Conservation (phyloP, 495 filamentous ascomycete genomes). For the Penicillium robsamsonii region DNA sequence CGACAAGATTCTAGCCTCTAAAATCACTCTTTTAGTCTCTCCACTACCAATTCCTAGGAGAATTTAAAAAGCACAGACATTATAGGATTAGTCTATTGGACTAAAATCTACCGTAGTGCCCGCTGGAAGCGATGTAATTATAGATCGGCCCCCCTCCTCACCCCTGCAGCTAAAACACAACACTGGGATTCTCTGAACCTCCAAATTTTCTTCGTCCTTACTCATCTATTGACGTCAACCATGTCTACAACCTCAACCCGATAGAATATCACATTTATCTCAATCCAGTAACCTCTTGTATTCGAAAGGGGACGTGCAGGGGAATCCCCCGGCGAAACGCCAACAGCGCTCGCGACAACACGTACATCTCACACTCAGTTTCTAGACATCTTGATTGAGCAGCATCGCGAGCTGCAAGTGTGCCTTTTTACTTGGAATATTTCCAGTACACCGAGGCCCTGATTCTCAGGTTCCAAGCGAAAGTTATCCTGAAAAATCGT, state of each 20-base stretch:
- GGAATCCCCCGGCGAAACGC: not conserved
- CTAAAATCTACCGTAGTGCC: conserved; percentile 13
- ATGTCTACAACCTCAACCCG: conserved; percentile 8
- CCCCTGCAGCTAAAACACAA: conserved; percentile 43
- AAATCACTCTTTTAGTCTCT: not conserved
- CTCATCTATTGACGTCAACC: conserved; percentile 5
- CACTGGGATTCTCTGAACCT: conserved; percentile 31
- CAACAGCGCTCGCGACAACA: not conserved
- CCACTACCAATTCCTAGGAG: not conserved
- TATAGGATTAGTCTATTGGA: conserved; percentile 16
- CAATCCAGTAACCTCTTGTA: not conserved
- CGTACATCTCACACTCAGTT: not conserved
- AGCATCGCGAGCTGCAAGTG: not conserved
- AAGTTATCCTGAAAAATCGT: not conserved
- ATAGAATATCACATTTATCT: not conserved
- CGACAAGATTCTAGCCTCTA: not conserved
- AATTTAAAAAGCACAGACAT: conserved; percentile 18
- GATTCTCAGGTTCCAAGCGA: not conserved
- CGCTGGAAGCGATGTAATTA: conserved; percentile 30
- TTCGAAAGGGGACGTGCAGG: not conserved
- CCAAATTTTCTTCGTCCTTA: conserved; percentile 7
- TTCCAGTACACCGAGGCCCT: not conserved
- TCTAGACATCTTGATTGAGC: not conserved
- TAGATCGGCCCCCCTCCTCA: conserved; percentile 25
- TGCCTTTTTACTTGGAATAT: not conserved